A percentile compares a stretch with the other conserved stretches of the same genome.
Conservation (phyloP, 805 yeast genomes). For the Ogataea saltuana region DNA sequence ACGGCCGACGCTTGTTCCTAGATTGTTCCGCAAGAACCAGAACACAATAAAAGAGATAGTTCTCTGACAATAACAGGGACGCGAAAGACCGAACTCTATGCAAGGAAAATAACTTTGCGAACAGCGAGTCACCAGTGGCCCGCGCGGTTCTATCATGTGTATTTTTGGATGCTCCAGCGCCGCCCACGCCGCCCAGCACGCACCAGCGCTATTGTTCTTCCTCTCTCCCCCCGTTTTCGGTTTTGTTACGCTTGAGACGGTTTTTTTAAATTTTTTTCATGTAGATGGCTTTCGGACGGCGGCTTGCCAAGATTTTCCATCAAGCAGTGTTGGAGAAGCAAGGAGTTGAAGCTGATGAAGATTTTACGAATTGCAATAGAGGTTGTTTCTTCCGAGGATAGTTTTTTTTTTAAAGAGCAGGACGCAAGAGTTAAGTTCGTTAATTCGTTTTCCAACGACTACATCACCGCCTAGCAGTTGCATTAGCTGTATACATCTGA, state of each 20-base stretch:
- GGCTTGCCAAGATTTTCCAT: slow-evolving; percentile 14
- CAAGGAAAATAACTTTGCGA: slow-evolving; percentile 7
- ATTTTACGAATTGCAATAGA: slow-evolving; percentile 3
- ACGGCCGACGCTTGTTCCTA: slow-evolving; percentile 8
- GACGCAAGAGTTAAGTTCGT: not conserved
- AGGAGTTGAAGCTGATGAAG: slow-evolving; percentile 8
- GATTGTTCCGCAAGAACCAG: slow-evolving; percentile 1
- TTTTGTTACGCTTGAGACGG: slow-evolving; percentile 5
- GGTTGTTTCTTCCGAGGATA: slow-evolving; percentile 5
- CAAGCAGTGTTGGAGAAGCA: slow-evolving; percentile 11
- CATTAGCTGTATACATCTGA: not conserved
- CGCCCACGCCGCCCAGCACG: slow-evolving; percentile 4
- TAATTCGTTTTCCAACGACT: not conserved
- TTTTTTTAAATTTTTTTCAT: not conserved
- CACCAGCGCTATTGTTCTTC: slow-evolving; percentile 3
- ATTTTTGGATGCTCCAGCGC: not conserved
- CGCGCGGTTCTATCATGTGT: slow-evolving; percentile 1
- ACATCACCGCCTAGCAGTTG: not conserved
- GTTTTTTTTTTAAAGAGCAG: not conserved
- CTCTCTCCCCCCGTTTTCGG: slow-evolving; percentile 6
- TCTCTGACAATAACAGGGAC: not conserved
- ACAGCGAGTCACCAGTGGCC: slow-evolving; percentile 3
- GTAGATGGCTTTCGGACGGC: slow-evolving; percentile 9
- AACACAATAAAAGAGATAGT: not conserved
- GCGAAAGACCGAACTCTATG: slow-evolving; percentile 1